Conservation (phyloP, 2,329 filamentous ascomycete genomes). For the Nemania serpens region DNA sequence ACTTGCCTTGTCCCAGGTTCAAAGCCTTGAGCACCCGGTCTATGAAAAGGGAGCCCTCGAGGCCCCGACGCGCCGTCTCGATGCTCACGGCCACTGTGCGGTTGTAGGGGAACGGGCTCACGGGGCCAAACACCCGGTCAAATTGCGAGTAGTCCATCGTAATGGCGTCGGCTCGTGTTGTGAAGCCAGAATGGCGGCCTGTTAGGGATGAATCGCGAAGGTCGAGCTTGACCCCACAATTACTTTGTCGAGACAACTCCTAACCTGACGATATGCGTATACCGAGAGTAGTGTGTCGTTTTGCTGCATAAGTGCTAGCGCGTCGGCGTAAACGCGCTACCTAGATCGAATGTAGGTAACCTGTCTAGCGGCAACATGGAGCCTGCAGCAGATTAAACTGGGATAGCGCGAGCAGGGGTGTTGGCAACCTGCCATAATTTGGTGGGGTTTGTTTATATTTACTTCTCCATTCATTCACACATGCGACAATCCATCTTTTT, state of each 20-base stretch:
- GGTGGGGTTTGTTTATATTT: slow-evolving; percentile 37
- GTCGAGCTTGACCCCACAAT: no score
- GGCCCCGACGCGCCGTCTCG: slow-evolving; percentile 65
- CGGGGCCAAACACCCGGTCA: slow-evolving; percentile 67
- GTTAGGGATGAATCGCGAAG: neutral
- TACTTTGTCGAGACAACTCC: no score
- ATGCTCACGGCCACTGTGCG: slow-evolving; percentile 66
- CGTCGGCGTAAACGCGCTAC: slow-evolving; percentile 16
- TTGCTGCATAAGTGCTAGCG: slow-evolving; percentile 19
- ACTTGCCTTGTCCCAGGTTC: slow-evolving; percentile 73
- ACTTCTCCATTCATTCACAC: slow-evolving; percentile 22
- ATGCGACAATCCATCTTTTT: neutral
- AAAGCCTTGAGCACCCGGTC: slow-evolving; percentile 75
- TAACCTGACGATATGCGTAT: neutral
- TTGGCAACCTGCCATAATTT: slow-evolving; percentile 9
- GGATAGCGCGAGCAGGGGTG: slow-evolving; percentile 16
- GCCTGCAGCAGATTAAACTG: neutral
- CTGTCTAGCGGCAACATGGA: no score
- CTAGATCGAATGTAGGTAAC: no score
- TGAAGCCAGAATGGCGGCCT: neutral
- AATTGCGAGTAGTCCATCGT: slow-evolving; percentile 72
- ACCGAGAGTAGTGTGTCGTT: neutral
- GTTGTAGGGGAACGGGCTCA: slow-evolving; percentile 65
- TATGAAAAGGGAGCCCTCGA: slow-evolving; percentile 76
- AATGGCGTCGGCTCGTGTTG: neutral